Conservation (phyloP, 2,329 filamentous ascomycete genomes). For the Monilinia polystroma region DNA sequence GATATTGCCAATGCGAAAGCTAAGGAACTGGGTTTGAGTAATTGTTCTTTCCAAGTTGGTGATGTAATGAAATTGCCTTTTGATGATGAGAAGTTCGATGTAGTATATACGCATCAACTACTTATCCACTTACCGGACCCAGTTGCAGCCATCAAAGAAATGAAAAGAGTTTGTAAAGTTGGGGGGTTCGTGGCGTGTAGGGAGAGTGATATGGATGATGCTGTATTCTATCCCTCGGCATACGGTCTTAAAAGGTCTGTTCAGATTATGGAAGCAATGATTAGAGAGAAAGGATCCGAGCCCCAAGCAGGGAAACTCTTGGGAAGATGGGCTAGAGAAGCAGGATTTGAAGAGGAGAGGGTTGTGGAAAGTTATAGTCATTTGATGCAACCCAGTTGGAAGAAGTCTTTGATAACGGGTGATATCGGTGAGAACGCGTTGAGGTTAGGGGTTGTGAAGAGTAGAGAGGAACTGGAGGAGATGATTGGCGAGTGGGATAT, state of each 20-base stretch:
- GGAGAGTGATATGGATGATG: conserved; percentile 17
- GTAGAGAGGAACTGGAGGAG: not conserved
- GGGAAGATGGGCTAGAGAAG: conserved; percentile 17
- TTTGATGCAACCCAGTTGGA: conserved; percentile 22
- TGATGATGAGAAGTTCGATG: conserved; percentile 18
- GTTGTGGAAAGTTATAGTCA: conserved; percentile 16
- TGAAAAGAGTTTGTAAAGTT: conserved; percentile 19
- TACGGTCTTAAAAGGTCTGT: not conserved
- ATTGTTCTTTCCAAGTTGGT: conserved; percentile 20
- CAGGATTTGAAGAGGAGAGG: conserved; percentile 2
- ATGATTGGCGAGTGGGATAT: conserved; percentile 11
- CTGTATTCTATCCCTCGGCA: conserved; percentile 5
- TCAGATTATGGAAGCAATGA: conserved; percentile 8
- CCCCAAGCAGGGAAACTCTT: conserved; percentile 9
- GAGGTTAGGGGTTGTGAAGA: conserved; percentile 1
- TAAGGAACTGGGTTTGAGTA: not conserved
- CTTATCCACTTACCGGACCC: conserved; percentile 19
- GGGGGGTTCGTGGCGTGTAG: conserved; percentile 21
- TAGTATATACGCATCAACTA: conserved; percentile 23
- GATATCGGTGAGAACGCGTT: conserved; percentile 10
- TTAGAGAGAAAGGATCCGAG: conserved; percentile 17
- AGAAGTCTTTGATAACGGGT: not conserved
- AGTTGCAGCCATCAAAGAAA: conserved; percentile 4
- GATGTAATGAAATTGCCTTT: conserved; percentile 20
- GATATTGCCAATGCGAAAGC: not conserved